A percentile compares a stretch with the other conserved stretches of the same genome.
These are phyloP conservation scores for Prunus padus DNA, from an alignment of 306 rosid species.

Conservation along the genomic window DNA sequence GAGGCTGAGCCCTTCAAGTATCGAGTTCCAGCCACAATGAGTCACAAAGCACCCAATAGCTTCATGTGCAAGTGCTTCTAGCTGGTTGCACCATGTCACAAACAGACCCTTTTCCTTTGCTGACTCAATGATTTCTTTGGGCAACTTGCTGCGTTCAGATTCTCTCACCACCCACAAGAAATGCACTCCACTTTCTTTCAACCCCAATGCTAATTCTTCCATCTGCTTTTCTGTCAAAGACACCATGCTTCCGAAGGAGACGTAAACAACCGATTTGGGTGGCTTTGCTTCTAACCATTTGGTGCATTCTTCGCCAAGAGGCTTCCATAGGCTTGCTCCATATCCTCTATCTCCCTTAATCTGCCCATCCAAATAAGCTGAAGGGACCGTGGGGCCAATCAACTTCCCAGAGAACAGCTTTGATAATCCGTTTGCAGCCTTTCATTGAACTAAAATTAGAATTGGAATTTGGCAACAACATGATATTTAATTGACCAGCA, in stretches of 20 bases:
- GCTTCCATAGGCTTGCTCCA: constrained; percentile 37
- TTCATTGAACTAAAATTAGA: neutral
- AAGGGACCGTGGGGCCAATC: constrained; percentile 50
- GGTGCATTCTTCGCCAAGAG: constrained; percentile 21
- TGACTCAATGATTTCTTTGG: constrained; percentile 29
- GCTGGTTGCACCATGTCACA: constrained; percentile 57
- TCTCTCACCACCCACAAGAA: constrained; percentile 45
- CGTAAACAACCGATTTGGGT: constrained; percentile 36
- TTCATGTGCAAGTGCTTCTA: constrained; percentile 49
- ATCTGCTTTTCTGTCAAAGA: constrained; percentile 27
- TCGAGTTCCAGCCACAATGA: constrained; percentile 72
- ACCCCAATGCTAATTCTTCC: constrained; percentile 33
- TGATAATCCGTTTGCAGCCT: constrained; percentile 18
- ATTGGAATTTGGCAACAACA: neutral
- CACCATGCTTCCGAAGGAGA: constrained; percentile 52
- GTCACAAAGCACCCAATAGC: constrained; percentile 61
- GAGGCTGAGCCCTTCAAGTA: constrained; percentile 62
- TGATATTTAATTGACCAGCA: too few species aligned
- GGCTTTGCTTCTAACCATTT: constrained; percentile 35
- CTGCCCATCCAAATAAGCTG: constrained; percentile 43
- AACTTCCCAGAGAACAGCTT: constrained; percentile 33
- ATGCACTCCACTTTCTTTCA: constrained; percentile 26
- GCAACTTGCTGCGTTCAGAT: constrained; percentile 27
- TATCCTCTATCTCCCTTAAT: constrained; percentile 30
- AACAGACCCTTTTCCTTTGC: constrained; percentile 40